Conservation (phyloP, 164 flowering plant species). For the Chimonanthus salicifolius region DNA sequence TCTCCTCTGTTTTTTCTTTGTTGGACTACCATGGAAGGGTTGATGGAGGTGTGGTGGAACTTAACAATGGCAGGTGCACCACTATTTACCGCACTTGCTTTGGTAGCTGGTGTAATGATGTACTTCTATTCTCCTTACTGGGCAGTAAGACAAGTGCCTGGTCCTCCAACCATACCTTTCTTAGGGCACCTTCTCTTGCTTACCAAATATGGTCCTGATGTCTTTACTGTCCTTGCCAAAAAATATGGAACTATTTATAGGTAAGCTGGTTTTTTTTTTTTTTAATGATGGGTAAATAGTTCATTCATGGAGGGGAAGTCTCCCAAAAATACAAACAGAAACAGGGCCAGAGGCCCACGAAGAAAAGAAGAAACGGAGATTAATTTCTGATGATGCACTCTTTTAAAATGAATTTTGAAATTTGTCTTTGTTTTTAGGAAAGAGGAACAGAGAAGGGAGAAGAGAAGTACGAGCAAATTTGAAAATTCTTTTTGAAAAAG, state of each 20-base stretch:
- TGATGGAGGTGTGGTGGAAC: constrained; percentile 1
- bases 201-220: constrained; percentile 84
- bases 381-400: too few species aligned
- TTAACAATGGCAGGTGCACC: constrained; percentile 7
- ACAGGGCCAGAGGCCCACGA: too few species aligned
- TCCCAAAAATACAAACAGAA: too few species aligned
- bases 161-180: constrained; percentile 69
- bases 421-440: too few species aligned
- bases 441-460: too few species aligned
- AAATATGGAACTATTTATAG: constrained; percentile 86
- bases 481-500: too few species aligned
- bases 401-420: too few species aligned
- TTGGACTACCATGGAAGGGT: background rate
- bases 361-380: too few species aligned
- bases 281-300: too few species aligned
- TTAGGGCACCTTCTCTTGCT: constrained; percentile 86
- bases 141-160: constrained; percentile 83
- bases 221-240: constrained; percentile 65
- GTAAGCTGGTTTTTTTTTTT: constrained; percentile 17
- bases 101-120: constrained; percentile 29
- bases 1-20: background rate
- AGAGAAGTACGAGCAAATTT: too few species aligned
- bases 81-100: constrained; percentile 27
- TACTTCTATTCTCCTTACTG: constrained; percentile 78
- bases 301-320: too few species aligned